These are phyloP conservation scores for Aspergillus ellipticus DNA, from an alignment of 495 filamentous ascomycete species.

Conservation along the genomic window DNA sequence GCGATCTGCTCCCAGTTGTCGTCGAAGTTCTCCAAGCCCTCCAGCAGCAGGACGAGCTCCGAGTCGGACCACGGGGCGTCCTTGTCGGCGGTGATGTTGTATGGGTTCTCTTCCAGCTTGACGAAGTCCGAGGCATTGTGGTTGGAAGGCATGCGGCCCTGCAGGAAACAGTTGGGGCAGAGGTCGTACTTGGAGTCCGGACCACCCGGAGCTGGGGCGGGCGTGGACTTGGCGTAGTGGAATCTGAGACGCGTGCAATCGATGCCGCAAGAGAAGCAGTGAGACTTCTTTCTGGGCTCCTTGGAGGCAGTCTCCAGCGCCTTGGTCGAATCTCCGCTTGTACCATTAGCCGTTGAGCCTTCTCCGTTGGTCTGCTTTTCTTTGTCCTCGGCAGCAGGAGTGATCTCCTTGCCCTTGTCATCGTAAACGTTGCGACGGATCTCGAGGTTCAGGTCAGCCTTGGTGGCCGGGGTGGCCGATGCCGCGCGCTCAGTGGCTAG, in stretches of 20 bases:
- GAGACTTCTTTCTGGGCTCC: constrained; percentile 64
- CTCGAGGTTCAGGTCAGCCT: constrained; percentile 80
- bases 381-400: constrained; percentile 52
- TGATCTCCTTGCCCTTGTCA: constrained; percentile 78
- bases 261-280: constrained; percentile 86
- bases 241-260: constrained; percentile 92
- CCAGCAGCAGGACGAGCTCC: constrained; percentile 78
- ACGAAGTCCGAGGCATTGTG: constrained; percentile 72
- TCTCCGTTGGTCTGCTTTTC: constrained; percentile 77
- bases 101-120: constrained; percentile 79
- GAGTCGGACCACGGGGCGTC: constrained; percentile 87
- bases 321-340: constrained; percentile 48
- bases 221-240: constrained; percentile 66
- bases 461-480: constrained; percentile 62
- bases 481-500: constrained; percentile 71
- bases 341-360: constrained; percentile 54
- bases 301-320: constrained; percentile 56
- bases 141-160: constrained; percentile 72
- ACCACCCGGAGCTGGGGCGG: constrained; percentile 50
- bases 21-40: constrained; percentile 85
- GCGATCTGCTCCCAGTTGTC: constrained; percentile 94
- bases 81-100: constrained; percentile 68
- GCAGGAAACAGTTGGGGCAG: constrained; percentile 84
- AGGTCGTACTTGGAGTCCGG: constrained; percentile 73
- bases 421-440: constrained; percentile 95